Base-by-base conservation (phyloP, 441 rosid species). In the Mallotus japonicus region DNA sequence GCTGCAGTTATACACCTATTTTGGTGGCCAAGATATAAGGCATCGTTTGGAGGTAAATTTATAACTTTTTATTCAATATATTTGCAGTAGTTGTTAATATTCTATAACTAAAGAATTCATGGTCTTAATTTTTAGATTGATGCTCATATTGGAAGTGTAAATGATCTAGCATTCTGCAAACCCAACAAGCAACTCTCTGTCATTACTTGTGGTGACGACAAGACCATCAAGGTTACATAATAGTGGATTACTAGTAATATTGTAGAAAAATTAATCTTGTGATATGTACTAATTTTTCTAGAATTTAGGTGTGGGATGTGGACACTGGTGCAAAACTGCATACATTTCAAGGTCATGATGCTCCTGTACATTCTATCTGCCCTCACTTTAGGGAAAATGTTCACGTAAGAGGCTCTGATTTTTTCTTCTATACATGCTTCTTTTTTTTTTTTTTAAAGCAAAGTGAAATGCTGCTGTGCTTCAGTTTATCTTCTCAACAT, bases 1-100 rank as follows among this genome's bases (percentile, higher is more conserved):
- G 69, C 87, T 93, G 79, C 98, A 93, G 77, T 69, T 93, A 60
- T 93, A 87, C 78, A 74, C 90, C 28, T 88, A 86, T 74, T 85
- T 75, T 59, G 89, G 89, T 8, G 86, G 86, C n/a, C 87, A 75
- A 75, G 95, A 90, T 65, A 70, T 93, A 47, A 82, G 87, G 55
- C 79, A 88, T 72, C 92, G 85, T 75, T 72, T 86, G 32, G 97
- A 93, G 98, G 98, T 90, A 69, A 67, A 87, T 80, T 65, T 55
- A 13, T 53, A 51, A 28, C 54, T 74, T 61, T 71, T 34, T 11
- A 17, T 67, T 49, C 61, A 51, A 10, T 32, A 49, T 56, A 24
- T 69, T 42, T 74, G 14, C 32, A 59, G 53, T 16, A 4, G 22
- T 6, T 56, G 11, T 61, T 20, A 17, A 12, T 37, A 37, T 37